Evolutionary conservation across 768 basidiomycete species (phyloP).

Genomic region (Xerocomus potaroensis): DNA sequence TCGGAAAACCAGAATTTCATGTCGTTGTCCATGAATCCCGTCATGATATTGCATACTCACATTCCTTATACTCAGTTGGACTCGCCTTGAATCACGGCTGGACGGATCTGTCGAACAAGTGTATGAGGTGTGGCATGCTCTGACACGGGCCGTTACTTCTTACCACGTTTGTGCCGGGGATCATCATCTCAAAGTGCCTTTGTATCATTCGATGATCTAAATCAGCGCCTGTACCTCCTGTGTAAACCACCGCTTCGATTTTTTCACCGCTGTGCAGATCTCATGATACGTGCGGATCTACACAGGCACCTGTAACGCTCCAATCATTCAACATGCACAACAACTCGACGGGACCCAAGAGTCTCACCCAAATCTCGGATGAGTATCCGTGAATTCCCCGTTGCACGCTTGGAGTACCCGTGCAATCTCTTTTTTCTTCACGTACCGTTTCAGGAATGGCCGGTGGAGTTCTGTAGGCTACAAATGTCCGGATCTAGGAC

Average conservation of each 20-base stretch:
- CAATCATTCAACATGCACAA: not conserved
- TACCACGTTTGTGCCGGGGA: slow-evolving; percentile 3
- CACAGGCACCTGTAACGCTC: slow-evolving; percentile 36
- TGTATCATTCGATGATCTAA: slow-evolving; percentile 17
- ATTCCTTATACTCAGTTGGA: no score
- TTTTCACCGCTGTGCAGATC: slow-evolving; percentile 36
- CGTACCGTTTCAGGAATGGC: slow-evolving; percentile 75
- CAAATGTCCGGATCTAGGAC: slow-evolving; percentile 46
- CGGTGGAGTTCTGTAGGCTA: slow-evolving; percentile 57
- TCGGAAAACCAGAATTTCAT: no score
- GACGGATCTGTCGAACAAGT: no score
- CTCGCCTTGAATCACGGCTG: no score
- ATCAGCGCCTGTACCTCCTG: slow-evolving; percentile 19
- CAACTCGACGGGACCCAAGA: not conserved
- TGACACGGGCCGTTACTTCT: no score
- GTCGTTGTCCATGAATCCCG: no score
- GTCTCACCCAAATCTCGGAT: slow-evolving; percentile 23
- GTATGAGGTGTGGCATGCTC: no score
- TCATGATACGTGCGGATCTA: slow-evolving; percentile 53
- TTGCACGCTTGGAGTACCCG: slow-evolving; percentile 50
- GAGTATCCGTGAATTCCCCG: slow-evolving; percentile 47
- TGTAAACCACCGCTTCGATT: slow-evolving; percentile 20
- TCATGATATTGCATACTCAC: no score
- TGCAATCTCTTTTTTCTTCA: slow-evolving; percentile 67
- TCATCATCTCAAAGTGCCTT: slow-evolving; percentile 8